Conservation (phyloP, 2,329 filamentous ascomycete genomes). For the Curvularia spicifera region DNA sequence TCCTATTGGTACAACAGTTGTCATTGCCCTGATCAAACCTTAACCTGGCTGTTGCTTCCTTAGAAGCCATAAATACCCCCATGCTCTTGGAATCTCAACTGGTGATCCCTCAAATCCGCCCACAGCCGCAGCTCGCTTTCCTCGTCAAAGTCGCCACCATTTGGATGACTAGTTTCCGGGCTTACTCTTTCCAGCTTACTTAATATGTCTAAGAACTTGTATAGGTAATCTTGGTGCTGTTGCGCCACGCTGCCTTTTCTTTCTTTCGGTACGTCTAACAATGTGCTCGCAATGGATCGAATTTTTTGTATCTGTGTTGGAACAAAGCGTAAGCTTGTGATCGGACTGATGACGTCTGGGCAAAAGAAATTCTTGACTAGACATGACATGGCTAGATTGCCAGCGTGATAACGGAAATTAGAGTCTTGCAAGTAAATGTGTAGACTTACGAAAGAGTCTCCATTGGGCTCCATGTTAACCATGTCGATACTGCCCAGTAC, state of each 20-base stretch:
- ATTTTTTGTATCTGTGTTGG: slow-evolving; percentile 74
- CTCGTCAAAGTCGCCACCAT: slow-evolving; percentile 61
- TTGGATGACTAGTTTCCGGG: slow-evolving; percentile 45
- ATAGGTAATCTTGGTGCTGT: slow-evolving; percentile 73
- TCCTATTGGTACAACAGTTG: background rate
- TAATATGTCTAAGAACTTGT: slow-evolving; percentile 75
- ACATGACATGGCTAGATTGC: slow-evolving; percentile 14
- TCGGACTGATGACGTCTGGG: slow-evolving; percentile 15
- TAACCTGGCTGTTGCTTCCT: background rate
- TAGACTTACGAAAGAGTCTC: slow-evolving; percentile 65
- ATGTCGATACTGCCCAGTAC: slow-evolving; percentile 80
- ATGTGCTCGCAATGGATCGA: slow-evolving; percentile 79
- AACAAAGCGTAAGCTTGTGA: slow-evolving; percentile 37
- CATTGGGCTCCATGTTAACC: slow-evolving; percentile 80
- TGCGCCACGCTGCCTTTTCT: slow-evolving; percentile 60
- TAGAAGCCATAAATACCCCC: slow-evolving; percentile 61
- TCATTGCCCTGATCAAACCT: background rate
- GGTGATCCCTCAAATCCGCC: slow-evolving; percentile 80
- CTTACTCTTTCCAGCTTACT: slow-evolving; percentile 74
- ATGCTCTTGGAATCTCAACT: slow-evolving; percentile 71
- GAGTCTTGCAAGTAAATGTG: slow-evolving; percentile 20
- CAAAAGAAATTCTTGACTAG: slow-evolving; percentile 17
- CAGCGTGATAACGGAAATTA: slow-evolving; percentile 20
- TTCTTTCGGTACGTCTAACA: slow-evolving; percentile 68
- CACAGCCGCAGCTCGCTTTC: slow-evolving; percentile 78